Base-by-base conservation (phyloP, 2,329 filamentous ascomycete genomes). In the Alternaria sp. region DNA sequence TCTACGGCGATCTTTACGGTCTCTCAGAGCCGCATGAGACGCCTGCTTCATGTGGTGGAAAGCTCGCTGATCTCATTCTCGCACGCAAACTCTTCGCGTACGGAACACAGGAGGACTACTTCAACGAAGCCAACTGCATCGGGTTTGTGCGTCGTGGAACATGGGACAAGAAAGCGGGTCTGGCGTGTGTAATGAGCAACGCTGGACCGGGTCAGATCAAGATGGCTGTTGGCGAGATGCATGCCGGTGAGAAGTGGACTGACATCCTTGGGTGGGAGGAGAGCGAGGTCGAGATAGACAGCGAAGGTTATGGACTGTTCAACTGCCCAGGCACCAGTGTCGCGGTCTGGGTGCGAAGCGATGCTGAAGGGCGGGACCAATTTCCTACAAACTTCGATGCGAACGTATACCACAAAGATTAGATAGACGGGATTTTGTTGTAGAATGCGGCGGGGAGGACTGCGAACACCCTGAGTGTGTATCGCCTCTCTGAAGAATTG, bases 1-100 rank as follows among this genome's bases (percentile, higher is more conserved):
- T 93, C 75, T 92, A 89, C 74, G 89, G 90, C 23, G 90, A 92
- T 72, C 76, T 92, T 1, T 91, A 90, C 76, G 89, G 90, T 21
- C 88, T 89, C 52, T 83, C 80, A n/a, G 81, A 85, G 25, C 81
- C 83, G n/a, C 81, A 84, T 5, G 83, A 86, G 61, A 82, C 85
- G 54, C 88, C 88, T 0, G 69, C 76, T 2, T 81, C 85, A 4
- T 86, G 85, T 59, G 84, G 83, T 28, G 84, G 83, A 10, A 84
- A 83, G 50, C 81, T 92, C 1, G 86, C 88, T 1, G 83, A 85
- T 15, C 82, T 92, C 21, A 84, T 88, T 40, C 83, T 89, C 10
- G 88, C 88, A 2, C 84, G 90, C 9, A 89, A 88, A 69, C 80
- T 90, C 7, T 92, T 89, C 72, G 88, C 89, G 0, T 91, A 91